Conservation (phyloP, 129 eudicot species). For the Escallonia herrerae region DNA sequence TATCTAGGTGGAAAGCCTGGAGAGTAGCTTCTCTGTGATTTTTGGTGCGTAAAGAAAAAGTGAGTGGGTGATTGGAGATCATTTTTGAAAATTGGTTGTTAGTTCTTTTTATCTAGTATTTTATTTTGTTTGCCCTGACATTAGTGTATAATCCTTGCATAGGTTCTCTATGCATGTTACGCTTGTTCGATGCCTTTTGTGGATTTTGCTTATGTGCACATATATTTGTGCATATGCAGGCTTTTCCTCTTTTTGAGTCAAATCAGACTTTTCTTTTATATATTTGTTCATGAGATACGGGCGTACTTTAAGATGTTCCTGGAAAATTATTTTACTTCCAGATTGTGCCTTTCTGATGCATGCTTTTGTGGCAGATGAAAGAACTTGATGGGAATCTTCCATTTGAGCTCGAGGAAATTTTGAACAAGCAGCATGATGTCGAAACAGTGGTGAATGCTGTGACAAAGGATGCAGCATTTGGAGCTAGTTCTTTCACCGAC, state of each 20-base stretch:
- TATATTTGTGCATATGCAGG: too few species aligned
- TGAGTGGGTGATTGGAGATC: background rate
- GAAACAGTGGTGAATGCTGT: constrained; percentile 16
- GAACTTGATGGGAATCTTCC: constrained; percentile 69
- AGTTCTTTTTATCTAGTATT: too few species aligned
- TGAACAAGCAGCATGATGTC: constrained; percentile 20
- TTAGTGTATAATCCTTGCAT: background rate
- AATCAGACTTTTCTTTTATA: too few species aligned
- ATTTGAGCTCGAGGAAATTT: constrained; percentile 40
- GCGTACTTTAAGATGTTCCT: background rate
- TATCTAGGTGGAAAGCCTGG: too few species aligned
- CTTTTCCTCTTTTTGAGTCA: too few species aligned
- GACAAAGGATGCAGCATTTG: constrained; percentile 23
- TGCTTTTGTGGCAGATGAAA: constrained; percentile 46
- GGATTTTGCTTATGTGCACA: background rate
- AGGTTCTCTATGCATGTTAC: background rate
- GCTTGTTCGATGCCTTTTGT: background rate
- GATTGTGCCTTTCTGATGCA: background rate
- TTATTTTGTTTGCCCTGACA: too few species aligned
- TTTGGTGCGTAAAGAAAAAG: too few species aligned
- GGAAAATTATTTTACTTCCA: background rate
- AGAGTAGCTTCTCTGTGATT: too few species aligned
- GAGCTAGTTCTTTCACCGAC: constrained; percentile 20
- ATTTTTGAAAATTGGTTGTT: too few species aligned
- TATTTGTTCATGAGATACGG: too few species aligned